Conservation (phyloP, 2,329 filamentous ascomycete species). For the Tolypocladium tropicale region DNA sequence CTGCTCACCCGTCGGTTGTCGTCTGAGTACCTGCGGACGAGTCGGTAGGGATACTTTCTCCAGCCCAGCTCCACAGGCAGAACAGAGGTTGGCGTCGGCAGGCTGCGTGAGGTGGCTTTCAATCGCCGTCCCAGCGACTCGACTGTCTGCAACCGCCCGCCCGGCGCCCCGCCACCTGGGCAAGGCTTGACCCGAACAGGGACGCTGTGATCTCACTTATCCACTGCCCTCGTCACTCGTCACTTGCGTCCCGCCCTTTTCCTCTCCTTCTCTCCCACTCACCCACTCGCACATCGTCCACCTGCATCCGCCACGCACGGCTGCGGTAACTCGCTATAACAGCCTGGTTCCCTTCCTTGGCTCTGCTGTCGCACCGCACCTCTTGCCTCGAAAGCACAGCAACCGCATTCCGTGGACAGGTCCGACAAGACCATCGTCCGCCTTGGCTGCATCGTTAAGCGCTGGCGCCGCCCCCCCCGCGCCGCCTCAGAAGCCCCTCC, state of each 20-base stretch:
- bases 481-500: not conserved
- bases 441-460: not conserved
- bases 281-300: not conserved
- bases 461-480: not conserved
- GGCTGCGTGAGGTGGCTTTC: not conserved
- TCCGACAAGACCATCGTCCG: not conserved
- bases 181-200: conserved; percentile 4
- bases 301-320: not conserved
- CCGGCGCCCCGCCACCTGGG: not conserved
- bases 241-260: not conserved
- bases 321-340: not conserved
- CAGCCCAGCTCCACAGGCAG: not conserved
- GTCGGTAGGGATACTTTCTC: not conserved
- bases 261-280: not conserved
- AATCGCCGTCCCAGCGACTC: not conserved
- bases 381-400: not conserved
- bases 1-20: not conserved
- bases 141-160: not conserved
- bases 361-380: conserved; percentile 2
- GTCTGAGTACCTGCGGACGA: not conserved
- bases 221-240: not conserved
- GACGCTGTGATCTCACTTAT: not conserved
- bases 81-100: not conserved
- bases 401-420: not conserved
- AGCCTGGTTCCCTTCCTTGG: not conserved